phyloP scores from a whole-genome alignment of 495 filamentous ascomycete genomes.

The Daldinia vernicosa region DNA sequence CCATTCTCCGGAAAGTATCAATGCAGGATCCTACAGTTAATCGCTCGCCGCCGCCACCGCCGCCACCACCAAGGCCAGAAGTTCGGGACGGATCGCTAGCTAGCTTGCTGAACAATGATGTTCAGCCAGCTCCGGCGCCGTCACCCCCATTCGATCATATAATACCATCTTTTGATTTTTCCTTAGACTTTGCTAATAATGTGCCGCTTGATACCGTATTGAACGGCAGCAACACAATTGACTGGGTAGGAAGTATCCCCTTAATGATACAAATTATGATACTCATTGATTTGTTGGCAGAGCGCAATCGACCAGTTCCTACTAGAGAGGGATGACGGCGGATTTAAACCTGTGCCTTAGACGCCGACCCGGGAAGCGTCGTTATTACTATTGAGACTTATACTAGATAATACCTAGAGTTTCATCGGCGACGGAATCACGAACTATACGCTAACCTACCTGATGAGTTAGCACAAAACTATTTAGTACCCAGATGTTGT shows the following conservation, averaged over 20 bases:
- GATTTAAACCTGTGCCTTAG: constrained; percentile 31
- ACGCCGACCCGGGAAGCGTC: neutral
- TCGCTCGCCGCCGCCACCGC: constrained; percentile 32
- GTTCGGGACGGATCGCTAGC: constrained; percentile 39
- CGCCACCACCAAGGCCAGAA: constrained; percentile 41
- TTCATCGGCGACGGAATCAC: constrained; percentile 24
- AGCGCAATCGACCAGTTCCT: constrained; percentile 49
- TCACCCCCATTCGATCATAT: constrained; percentile 20
- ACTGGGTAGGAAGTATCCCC: constrained; percentile 51
- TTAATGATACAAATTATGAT: neutral
- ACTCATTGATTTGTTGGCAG: constrained; percentile 38
- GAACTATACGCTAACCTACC: constrained; percentile 13
- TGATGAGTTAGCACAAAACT: neutral
- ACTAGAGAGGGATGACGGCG: constrained; percentile 41
- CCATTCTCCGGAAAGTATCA: constrained; percentile 51
- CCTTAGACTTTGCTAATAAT: constrained; percentile 34
- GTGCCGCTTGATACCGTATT: constrained; percentile 45
- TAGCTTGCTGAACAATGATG: constrained; percentile 44
- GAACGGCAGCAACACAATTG: constrained; percentile 42
- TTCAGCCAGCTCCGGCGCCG: constrained; percentile 23
- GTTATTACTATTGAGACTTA: neutral
- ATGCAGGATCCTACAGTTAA: constrained; percentile 30
- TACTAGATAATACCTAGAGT: constrained; percentile 11
- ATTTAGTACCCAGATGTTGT: neutral
- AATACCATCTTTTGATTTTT: constrained; percentile 35